A percentile compares a stretch with the other conserved stretches of the same genome.
Conservation (phyloP, 257 asterid species). For the Fraxinus excelsior region DNA sequence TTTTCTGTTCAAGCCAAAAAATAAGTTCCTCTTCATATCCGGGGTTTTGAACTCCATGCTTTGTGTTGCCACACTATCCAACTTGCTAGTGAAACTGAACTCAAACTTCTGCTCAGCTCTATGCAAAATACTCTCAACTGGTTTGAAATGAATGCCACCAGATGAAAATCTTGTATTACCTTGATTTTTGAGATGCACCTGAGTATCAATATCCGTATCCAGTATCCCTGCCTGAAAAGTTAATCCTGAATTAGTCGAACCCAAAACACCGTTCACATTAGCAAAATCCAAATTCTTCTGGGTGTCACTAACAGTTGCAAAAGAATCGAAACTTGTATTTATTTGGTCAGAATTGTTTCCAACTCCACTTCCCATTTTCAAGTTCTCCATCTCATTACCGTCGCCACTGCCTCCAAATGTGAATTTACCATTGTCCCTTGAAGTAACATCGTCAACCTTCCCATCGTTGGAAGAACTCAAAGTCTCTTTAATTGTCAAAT, state of each 20-base stretch:
- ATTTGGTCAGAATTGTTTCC: slow-evolving; percentile 25
- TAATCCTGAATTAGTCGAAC: slow-evolving; percentile 39
- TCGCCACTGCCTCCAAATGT: slow-evolving; percentile 19
- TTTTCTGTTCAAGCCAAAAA: slow-evolving; percentile 55
- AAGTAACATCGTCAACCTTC: slow-evolving; percentile 33
- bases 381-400: slow-evolving; percentile 17
- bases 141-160: slow-evolving; percentile 34
- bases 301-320: slow-evolving; percentile 24
- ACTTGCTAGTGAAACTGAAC: slow-evolving; percentile 53
- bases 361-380: slow-evolving; percentile 23
- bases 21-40: slow-evolving; percentile 43
- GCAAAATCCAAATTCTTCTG: slow-evolving; percentile 32
- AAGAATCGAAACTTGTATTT: slow-evolving; percentile 26
- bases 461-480: slow-evolving; percentile 17
- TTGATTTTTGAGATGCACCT: slow-evolving; percentile 36
- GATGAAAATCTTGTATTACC: slow-evolving; percentile 35
- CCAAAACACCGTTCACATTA: slow-evolving; percentile 31
- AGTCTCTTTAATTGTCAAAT: slow-evolving; percentile 40
- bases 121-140: slow-evolving; percentile 32
- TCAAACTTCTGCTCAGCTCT: slow-evolving; percentile 53
- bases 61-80: slow-evolving; percentile 39
- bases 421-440: slow-evolving; percentile 22
- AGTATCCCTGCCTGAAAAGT: slow-evolving; percentile 47
- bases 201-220: slow-evolving; percentile 29
- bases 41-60: slow-evolving; percentile 65